Base-by-base conservation (phyloP, 305 asterid species). In the Fraxinus latifolia region DNA sequence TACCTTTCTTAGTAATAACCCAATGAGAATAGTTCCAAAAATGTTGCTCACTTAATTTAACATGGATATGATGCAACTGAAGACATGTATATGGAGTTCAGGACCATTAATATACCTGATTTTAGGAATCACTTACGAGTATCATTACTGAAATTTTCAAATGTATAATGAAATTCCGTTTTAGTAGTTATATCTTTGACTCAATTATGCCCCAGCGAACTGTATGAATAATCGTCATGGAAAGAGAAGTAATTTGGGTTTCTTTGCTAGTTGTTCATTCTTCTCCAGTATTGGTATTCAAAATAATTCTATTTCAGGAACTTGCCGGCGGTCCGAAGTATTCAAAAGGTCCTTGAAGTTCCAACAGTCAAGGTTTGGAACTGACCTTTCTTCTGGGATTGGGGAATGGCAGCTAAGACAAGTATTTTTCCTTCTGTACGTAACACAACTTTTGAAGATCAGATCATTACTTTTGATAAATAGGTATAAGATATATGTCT, bases 361-460 rank as follows among this genome's bases (percentile, higher is more conserved):
- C 92, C 94, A 71, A 85, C 90, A 86, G 92, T 90, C 79, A 90
- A 89, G 92, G 76, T 90, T 90, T 70, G 94, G 94, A 87, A 90
- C 92, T 58, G 78, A 1, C 94, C 94, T 0, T 89, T 89, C 82
- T 85, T 90, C 82, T 90, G 94, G 92, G 89, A 90, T 80, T 90
- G 92, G 94, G 92, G 94, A 84, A 90, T 90, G 92, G 81, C 79
- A 25, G 92, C 92, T 71, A 85, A 88, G 92, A 84, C 86, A 27
- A 83, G 87, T 81, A 77, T 90, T 83, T 83, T 89, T 85, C 89
- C 92, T 19, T 83, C 89, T 39, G 94, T 89, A 89, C 34, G 90
- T 88, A 71, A 71, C 73, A 47, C 42, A 1, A 78, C 74, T 50
- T 73, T 79, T 74, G 65, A 79, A 60, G 65, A 77, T 60, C 71